Percentiles rank a stretch among this genome's conserved stretches.
Evolutionary conservation across 176 grass and related monocot species (phyloP).

Genomic region (Zoysia japonica): DNA sequence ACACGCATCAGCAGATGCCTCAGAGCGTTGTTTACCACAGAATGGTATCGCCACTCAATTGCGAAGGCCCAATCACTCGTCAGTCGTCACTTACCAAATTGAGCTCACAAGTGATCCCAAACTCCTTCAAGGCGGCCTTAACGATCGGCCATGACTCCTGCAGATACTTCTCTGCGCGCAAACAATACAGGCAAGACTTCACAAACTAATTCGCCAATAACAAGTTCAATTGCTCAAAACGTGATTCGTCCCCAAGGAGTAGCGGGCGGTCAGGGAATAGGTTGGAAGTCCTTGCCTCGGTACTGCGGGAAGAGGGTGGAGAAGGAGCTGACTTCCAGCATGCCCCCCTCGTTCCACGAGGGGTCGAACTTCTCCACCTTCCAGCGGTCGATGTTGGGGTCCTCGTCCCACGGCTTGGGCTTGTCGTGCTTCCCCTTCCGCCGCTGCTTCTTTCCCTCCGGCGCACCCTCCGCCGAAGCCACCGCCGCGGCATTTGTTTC

Average conservation of each 20-base stretch:
- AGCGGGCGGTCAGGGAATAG: background rate
- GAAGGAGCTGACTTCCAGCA: constrained; percentile 97
- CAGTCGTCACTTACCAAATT: constrained; percentile 62
- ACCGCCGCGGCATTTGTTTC: constrained; percentile 33
- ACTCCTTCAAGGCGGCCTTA: constrained; percentile 76
- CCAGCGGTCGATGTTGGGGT: constrained; percentile 90
- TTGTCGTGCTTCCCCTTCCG: constrained; percentile 97
- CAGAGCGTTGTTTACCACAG: background rate
- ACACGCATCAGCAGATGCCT: constrained; percentile 1
- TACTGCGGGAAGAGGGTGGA: constrained; percentile 95
- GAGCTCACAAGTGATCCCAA: constrained; percentile 78
- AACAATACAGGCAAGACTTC: background rate
- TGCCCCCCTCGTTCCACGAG: constrained; percentile 79
- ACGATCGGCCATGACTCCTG: constrained; percentile 91
- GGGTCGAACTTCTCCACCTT: constrained; percentile 89
- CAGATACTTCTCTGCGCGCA: constrained; percentile 80
- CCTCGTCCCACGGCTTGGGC: constrained; percentile 93
- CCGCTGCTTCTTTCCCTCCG: constrained; percentile 29
- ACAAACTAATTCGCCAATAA: background rate
- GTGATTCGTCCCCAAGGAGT: background rate
- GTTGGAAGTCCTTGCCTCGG: constrained; percentile 47
- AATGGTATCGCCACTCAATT: background rate
- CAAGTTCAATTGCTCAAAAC: background rate
- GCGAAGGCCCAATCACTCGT: background rate
- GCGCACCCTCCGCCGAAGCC: constrained; percentile 2